These are phyloP conservation scores for Kluyveromyces starmeri DNA, from an alignment of 805 yeast species.

Conservation along the genomic window DNA sequence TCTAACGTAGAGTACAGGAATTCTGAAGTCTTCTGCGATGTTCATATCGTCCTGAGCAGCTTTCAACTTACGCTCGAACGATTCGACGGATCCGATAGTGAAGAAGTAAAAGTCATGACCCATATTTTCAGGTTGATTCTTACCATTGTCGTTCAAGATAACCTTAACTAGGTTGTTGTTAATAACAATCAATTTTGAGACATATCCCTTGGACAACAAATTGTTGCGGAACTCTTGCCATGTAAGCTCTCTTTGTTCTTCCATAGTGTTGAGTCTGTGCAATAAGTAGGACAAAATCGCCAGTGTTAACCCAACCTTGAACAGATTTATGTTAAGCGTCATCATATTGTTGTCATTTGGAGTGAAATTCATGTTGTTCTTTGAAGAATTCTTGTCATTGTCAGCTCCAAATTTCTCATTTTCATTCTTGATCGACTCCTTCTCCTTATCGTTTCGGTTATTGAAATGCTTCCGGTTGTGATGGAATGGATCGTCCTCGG, in stretches of 20 bases:
- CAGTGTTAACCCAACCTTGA: constrained; percentile 29
- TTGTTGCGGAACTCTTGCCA: constrained; percentile 85
- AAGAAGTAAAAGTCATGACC: constrained; percentile 42
- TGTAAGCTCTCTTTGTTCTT: constrained; percentile 50
- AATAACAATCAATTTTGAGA: constrained; percentile 61
- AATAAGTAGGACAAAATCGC: constrained; percentile 27
- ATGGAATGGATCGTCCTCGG: constrained; percentile 11
- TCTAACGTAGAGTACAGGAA: constrained; percentile 74
- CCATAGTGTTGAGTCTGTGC: constrained; percentile 24
- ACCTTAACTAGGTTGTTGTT: constrained; percentile 72
- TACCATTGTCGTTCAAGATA: constrained; percentile 53
- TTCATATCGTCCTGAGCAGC: constrained; percentile 64
- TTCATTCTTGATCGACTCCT: constrained; percentile 9
- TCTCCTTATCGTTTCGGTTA: no score
- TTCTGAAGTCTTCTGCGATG: constrained; percentile 50
- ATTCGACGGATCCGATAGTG: constrained; percentile 81
- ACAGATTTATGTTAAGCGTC: constrained; percentile 27
- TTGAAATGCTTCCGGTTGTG: constrained; percentile 13
- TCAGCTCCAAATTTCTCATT: constrained; percentile 11
- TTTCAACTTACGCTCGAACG: constrained; percentile 72
- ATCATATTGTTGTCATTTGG: constrained; percentile 26
- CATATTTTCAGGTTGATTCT: constrained; percentile 32
- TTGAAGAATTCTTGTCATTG: constrained; percentile 11
- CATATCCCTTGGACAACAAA: constrained; percentile 69
- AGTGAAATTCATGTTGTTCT: constrained; percentile 11